These are phyloP conservation scores for Guadua angustifolia DNA, from an alignment of 176 grass and related monocot species.

Conservation along the genomic window DNA sequence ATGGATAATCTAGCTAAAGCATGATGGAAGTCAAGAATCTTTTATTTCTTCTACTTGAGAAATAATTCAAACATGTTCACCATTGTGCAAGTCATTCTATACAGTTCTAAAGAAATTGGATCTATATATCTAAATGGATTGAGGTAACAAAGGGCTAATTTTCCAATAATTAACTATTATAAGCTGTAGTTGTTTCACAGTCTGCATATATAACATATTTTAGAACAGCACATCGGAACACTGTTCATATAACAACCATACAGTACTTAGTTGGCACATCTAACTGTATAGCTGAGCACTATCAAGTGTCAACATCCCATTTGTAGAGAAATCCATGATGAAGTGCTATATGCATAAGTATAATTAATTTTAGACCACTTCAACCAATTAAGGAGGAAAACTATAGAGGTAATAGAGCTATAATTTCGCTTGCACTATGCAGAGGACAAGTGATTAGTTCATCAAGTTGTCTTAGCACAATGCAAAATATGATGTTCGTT, in stretches of 20 bases:
- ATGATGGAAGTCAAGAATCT: background rate
- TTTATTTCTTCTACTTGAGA: background rate
- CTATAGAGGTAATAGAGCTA: background rate
- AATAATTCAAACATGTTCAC: background rate
- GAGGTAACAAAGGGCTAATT: background rate
- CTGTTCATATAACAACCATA: background rate
- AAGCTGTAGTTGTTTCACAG: background rate
- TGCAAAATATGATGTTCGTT: background rate
- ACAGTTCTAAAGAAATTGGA: background rate
- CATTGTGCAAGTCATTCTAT: background rate
- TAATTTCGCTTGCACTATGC: background rate
- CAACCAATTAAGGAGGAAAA: background rate
- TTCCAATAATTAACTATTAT: background rate
- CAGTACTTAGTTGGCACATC: background rate
- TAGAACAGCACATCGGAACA: background rate
- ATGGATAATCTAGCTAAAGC: background rate
- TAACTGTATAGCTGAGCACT: background rate
- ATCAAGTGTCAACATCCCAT: background rate
- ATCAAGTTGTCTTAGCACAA: background rate
- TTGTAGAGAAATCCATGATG: background rate
- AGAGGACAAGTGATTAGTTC: background rate
- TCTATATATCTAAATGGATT: background rate
- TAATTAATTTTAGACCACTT: background rate
- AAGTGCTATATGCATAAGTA: background rate
- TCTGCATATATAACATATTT: background rate